These are phyloP conservation scores for Phytophthora tubulina DNA, from an alignment of 352 stramenopile genomes.

Conservation along the genomic window DNA sequence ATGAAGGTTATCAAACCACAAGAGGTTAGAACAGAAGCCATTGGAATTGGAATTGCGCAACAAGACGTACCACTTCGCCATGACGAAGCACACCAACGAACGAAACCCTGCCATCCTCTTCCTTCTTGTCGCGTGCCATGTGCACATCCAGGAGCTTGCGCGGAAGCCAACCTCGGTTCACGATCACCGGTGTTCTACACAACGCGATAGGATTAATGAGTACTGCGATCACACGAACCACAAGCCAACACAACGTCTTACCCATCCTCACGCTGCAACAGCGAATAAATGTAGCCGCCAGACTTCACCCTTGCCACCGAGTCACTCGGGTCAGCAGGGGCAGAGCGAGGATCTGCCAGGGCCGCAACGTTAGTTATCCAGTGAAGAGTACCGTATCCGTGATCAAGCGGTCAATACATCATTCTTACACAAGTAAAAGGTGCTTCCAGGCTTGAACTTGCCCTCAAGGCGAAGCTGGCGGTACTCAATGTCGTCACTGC, in stretches of 20 bases:
- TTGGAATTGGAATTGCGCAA: background rate
- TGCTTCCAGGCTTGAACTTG: constrained; percentile 73
- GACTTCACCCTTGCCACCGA: constrained; percentile 83
- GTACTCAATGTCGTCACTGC: constrained; percentile 83
- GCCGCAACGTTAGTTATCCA: constrained; percentile 9
- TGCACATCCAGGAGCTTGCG: constrained; percentile 79
- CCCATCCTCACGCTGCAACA: constrained; percentile 77
- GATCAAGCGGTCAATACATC: background rate
- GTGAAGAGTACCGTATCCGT: background rate
- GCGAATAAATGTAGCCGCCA: constrained; percentile 87
- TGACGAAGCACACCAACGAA: constrained; percentile 83
- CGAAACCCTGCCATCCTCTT: constrained; percentile 59
- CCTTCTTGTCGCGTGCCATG: constrained; percentile 66
- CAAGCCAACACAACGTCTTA: constrained; percentile 26
- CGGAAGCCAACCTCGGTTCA: constrained; percentile 88
- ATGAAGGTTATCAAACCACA: background rate
- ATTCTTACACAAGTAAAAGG: constrained; percentile 82
- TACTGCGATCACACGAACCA: background rate
- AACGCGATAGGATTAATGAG: constrained; percentile 3
- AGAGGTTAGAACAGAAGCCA: constrained; percentile 7
- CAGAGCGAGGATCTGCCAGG: constrained; percentile 77
- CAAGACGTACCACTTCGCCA: constrained; percentile 73
- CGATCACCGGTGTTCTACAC: constrained; percentile 79
- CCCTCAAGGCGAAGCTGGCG: constrained; percentile 76
- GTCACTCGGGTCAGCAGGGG: constrained; percentile 79